Evolutionary conservation across 148 eudicot genomes (phyloP), one percentile per base, ranked within the genome.

Genomic region (Nyssa sinensis): DNA sequence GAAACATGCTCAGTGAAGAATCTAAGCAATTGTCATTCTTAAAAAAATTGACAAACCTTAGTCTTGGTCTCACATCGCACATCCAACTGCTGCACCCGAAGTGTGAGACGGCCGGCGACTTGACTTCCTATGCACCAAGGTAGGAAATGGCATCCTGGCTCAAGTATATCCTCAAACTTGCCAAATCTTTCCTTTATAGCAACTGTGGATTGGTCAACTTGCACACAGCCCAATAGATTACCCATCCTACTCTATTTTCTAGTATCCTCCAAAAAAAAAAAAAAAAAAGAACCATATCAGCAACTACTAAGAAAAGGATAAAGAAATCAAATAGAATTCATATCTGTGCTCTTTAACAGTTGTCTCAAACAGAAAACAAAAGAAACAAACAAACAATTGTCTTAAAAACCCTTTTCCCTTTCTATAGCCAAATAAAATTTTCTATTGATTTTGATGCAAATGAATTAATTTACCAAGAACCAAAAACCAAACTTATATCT

Each of bases 41-140:
- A 21, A 7, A 55, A n/a, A 16, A 55, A 55, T 1, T 17, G 24
- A 55, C 23, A n/a, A 25, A 84, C 88, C 88, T 86, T 83, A 14
- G 86, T 82, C 73, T 86, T 86, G 76, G 86, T 86, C 74, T 86
- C 88, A 61, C 88, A 86, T 5, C 76, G 77, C 55, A 86, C 86
- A 39, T 80, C 86, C 49, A 86, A 51, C 71, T 86, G 86, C 29
- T 83, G 88, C 2, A 86, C 71, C 57, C 88, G 83, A 25, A 85
- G 82, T 37, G 84, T 72, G 66, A 86, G 86, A 23, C 73, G 47
- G 44, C 88, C 86, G 0, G 74, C 81, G 0, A 86, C 30, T 25
- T 65, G 68, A 33, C 74, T 67, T 10, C 86, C 86, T 0, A 86
- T 0, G 58, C 75, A 80, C 88, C 88, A 83, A 17, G 86, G 88